A percentile compares a stretch with the other conserved stretches of the same genome.
Evolutionary conservation across 2,329 filamentous ascomycete species (phyloP).

Genomic region (Aspergillus alliaceus): DNA sequence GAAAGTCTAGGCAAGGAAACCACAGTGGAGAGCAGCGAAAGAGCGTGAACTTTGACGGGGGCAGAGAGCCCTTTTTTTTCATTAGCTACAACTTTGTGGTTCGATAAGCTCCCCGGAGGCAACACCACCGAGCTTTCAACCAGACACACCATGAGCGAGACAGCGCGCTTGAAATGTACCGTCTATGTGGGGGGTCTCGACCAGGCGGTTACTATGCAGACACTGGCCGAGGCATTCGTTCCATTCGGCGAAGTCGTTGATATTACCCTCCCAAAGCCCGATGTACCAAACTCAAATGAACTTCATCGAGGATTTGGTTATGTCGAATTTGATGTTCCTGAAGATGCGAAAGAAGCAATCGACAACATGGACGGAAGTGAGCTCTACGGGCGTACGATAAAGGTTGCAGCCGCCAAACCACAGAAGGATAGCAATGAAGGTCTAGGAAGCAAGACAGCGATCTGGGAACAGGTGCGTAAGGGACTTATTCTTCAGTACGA

Average conservation of each 20-base stretch:
- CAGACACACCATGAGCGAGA: conserved; percentile 68
- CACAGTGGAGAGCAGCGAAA: conserved; percentile 1
- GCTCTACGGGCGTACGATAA: conserved; percentile 87
- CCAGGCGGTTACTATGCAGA: conserved; percentile 70
- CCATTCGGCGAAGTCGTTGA: conserved; percentile 96
- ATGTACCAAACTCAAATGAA: conserved; percentile 74
- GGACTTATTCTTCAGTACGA: neutral
- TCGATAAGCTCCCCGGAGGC: neutral
- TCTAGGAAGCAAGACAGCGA: conserved; percentile 85
- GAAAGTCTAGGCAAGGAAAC: conserved; percentile 10
- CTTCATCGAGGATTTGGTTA: conserved; percentile 92
- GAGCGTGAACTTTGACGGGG: neutral
- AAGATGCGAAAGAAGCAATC: conserved; percentile 90
- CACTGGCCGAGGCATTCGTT: conserved; percentile 86
- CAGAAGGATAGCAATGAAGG: conserved; percentile 87
- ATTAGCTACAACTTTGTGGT: neutral
- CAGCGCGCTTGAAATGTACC: conserved; percentile 81
- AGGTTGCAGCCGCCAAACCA: conserved; percentile 86
- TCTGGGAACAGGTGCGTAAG: conserved; percentile 87
- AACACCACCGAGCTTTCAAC: neutral
- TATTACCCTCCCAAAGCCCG: conserved; percentile 84
- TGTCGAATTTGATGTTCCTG: conserved; percentile 83
- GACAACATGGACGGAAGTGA: conserved; percentile 99
- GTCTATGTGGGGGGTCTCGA: conserved; percentile 90
- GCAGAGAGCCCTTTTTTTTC: neutral